Base-by-base conservation (phyloP, 164 flowering plant species). In the Vitis vinifera region DNA sequence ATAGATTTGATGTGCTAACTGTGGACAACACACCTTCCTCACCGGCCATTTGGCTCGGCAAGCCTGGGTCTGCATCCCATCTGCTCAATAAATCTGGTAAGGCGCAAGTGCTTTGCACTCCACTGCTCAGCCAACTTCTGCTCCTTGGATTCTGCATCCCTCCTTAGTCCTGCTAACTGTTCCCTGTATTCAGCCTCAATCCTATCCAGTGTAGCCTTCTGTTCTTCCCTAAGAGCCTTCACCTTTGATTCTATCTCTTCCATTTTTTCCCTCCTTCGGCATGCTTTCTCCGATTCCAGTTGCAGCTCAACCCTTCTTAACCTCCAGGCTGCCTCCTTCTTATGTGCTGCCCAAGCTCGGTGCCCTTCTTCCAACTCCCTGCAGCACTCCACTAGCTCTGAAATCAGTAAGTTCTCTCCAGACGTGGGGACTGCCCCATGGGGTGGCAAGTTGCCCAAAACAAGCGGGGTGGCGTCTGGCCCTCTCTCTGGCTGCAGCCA, bases 251-350 rank as follows among this genome's bases (percentile, higher is more conserved):
- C 99, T 11, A 84, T 84, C 75, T 95, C 98, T 61, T 95, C 98
- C 87, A 84, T 82, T 76, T 90, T 95, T 76, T 91, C 93, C 77
- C 89, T 86, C 77, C 81, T 81, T 47, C 87, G 80, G 37, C 79
- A 30, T 1, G 88, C 86, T 73, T 95, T 95, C 83, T 92, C 99
- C 0, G 99, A 90, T 64, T 95, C 98, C 61, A 95, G 74, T 63
- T 95, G 98, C 76, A 89, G 76, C 73, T 95, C 98, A 19, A 93
- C 86, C 80, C 98, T 80, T 53, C 80, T 88, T 62, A 95, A 67
- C 67, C 98, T 85, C 99, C 99, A 95, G 0, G 91, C 75, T 17
- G 98, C 91, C 81, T 95, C 99, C 76, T 93, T 95, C 83, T 89
- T 90, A 62, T 95, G 97, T 2, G 90, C 87, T 3, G 82, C 82